Conservation (phyloP, 2,329 filamentous ascomycete genomes). For the Aspergillus niger region DNA sequence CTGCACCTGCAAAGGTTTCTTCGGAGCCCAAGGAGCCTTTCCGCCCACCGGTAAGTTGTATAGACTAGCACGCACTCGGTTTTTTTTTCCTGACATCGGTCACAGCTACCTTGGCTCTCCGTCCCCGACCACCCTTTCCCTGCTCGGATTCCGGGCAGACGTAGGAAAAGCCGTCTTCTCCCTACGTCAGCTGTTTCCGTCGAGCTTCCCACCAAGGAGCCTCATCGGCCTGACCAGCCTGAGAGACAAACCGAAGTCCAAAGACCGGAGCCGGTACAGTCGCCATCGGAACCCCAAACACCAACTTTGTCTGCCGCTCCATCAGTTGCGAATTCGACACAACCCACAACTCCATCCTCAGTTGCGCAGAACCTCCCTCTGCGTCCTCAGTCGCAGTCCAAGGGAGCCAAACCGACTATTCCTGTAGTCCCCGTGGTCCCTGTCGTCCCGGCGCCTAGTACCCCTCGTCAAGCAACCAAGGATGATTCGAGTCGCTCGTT, state of each 20-base stretch:
- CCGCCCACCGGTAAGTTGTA: constrained; percentile 49
- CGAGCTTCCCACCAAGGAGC: constrained; percentile 56
- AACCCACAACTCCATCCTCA: constrained; percentile 59
- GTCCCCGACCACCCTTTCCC: constrained; percentile 58
- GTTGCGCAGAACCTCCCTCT: constrained; percentile 38
- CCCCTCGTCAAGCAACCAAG: constrained; percentile 40
- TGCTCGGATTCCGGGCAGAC: constrained; percentile 50
- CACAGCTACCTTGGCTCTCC: constrained; percentile 62
- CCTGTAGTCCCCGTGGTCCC: constrained; percentile 55
- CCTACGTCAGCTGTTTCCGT: constrained; percentile 38
- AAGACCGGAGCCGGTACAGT: constrained; percentile 22
- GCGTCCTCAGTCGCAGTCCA: constrained; percentile 38
- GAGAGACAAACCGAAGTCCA: constrained; percentile 26
- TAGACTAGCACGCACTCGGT: neutral
- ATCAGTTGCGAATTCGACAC: constrained; percentile 58
- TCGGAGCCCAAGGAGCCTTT: constrained; percentile 47
- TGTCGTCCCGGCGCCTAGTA: constrained; percentile 42
- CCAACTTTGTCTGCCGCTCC: constrained; percentile 61
- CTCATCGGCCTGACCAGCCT: constrained; percentile 26
- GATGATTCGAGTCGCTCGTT: constrained; percentile 36
- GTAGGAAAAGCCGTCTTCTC: constrained; percentile 44
- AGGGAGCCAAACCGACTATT: constrained; percentile 37
- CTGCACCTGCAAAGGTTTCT: constrained; percentile 27
- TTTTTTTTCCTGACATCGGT: neutral
- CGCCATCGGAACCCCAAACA: constrained; percentile 54